These are phyloP conservation scores for Escovopsis sp. DNA, from an alignment of 2,329 filamentous ascomycete species.

Conservation along the genomic window DNA sequence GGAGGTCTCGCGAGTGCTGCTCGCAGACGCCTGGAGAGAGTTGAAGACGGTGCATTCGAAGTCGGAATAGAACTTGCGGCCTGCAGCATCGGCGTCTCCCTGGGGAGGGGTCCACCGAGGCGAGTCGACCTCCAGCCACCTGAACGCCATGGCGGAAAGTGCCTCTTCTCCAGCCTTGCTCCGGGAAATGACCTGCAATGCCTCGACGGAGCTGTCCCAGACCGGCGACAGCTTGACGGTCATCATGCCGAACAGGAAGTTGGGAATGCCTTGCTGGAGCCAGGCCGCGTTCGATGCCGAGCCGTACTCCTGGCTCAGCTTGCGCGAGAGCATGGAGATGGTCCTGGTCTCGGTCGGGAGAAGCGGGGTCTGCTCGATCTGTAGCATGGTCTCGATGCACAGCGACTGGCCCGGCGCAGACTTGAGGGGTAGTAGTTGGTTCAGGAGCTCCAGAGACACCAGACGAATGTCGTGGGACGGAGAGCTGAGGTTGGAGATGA, in stretches of 20 bases:
- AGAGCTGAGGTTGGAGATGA: constrained; percentile 61
- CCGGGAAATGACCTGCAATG: constrained; percentile 61
- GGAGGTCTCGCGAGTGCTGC: constrained; percentile 36
- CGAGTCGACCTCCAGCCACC: constrained; percentile 55
- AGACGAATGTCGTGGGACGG: constrained; percentile 63
- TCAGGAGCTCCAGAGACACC: constrained; percentile 57
- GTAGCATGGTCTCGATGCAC: constrained; percentile 43
- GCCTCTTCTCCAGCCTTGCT: constrained; percentile 56
- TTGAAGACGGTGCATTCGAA: constrained; percentile 75
- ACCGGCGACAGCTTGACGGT: constrained; percentile 73
- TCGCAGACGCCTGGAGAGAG: constrained; percentile 38
- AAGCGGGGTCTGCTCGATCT: constrained; percentile 69
- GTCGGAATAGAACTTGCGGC: constrained; percentile 41
- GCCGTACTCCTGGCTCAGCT: constrained; percentile 52
- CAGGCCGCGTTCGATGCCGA: constrained; percentile 44
- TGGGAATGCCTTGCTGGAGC: constrained; percentile 58
- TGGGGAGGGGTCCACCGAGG: constrained; percentile 35
- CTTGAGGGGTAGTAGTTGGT: constrained; percentile 30
- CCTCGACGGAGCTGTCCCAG: constrained; percentile 71
- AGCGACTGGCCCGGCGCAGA: constrained; percentile 11
- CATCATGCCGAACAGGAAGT: constrained; percentile 78
- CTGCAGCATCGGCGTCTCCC: constrained; percentile 18
- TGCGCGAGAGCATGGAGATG: constrained; percentile 75
- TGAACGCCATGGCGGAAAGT: constrained; percentile 58
- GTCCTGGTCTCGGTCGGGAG: constrained; percentile 60